A percentile compares a stretch with the other conserved stretches of the same genome.
These are phyloP conservation scores for Penicillium sp. DNA, from an alignment of 2,329 filamentous ascomycete genomes.

Conservation along the genomic window DNA sequence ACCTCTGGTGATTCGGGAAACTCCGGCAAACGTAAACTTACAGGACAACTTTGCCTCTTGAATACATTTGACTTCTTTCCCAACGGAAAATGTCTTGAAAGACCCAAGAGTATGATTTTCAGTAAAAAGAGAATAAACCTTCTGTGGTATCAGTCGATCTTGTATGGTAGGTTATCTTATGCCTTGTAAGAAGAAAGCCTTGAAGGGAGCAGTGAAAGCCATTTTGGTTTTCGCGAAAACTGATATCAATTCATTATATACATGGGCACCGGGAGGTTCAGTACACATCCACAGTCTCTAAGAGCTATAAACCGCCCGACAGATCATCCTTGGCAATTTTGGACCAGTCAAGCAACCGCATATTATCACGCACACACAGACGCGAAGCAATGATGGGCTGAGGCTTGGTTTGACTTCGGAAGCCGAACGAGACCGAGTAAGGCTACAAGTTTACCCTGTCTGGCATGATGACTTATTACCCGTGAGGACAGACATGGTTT, in stretches of 20 bases:
- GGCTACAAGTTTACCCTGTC: conserved; percentile 22
- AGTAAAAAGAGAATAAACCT: not conserved
- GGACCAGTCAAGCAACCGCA: conserved; percentile 22
- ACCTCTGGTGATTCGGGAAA: not conserved
- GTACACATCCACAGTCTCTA: no score
- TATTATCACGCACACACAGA: conserved; percentile 19
- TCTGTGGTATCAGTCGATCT: not conserved
- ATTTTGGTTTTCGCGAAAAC: not conserved
- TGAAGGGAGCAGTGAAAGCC: conserved; percentile 5
- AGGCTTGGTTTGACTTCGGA: conserved; percentile 18
- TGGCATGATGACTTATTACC: conserved; percentile 1
- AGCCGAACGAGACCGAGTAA: conserved; percentile 20
- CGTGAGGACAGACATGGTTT: conserved; percentile 16
- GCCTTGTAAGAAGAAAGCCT: conserved; percentile 6
- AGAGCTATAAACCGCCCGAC: conserved; percentile 18
- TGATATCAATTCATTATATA: conserved; percentile 24
- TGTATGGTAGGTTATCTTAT: not conserved
- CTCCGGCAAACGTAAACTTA: no score
- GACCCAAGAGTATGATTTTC: not conserved
- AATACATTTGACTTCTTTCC: no score
- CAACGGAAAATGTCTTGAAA: no score
- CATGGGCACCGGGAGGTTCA: conserved; percentile 19
- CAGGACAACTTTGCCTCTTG: no score
- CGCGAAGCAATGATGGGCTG: conserved; percentile 5
- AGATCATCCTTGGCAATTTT: conserved; percentile 18